Evolutionary conservation across 2,329 filamentous ascomycete genomes (phyloP).

Genomic region (Fusarium globosum): DNA sequence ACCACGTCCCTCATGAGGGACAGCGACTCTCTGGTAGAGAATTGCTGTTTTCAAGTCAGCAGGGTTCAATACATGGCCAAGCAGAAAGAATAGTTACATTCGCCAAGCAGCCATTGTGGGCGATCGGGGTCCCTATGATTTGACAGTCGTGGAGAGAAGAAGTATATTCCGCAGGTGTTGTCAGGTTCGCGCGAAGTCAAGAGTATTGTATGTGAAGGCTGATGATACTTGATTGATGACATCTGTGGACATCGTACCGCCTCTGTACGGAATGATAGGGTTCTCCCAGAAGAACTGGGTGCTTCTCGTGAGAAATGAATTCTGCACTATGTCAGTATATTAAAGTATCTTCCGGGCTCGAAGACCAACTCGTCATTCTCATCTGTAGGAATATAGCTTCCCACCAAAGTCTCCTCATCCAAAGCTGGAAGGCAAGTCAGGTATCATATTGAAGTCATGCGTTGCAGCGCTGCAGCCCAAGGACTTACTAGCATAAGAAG

Average conservation of each 20-base stretch:
- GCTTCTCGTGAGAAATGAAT: conserved; percentile 39
- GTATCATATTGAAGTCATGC: neutral
- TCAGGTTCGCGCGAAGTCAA: conserved; percentile 54
- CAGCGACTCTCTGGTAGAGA: conserved; percentile 48
- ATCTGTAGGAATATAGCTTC: conserved; percentile 58
- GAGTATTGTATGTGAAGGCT: conserved; percentile 55
- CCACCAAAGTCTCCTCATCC: conserved; percentile 51
- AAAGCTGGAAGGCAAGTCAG: conserved; percentile 44
- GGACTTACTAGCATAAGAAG: conserved; percentile 58
- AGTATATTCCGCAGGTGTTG: conserved; percentile 48
- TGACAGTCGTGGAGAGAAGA: conserved; percentile 53
- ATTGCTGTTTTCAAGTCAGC: conserved; percentile 41
- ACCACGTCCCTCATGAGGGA: conserved; percentile 45
- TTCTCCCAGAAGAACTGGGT: conserved; percentile 28
- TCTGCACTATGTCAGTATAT: conserved; percentile 12
- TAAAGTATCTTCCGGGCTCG: too few relatives aligned
- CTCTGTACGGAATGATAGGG: conserved; percentile 46
- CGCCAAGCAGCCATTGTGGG: conserved; percentile 54
- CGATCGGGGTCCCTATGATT: conserved; percentile 39
- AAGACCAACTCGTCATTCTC: conserved; percentile 53
- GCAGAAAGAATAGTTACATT: conserved; percentile 43
- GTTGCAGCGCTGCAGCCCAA: neutral
- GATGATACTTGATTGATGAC: conserved; percentile 61
- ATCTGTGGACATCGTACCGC: conserved; percentile 54
- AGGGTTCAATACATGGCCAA: neutral